Base-by-base conservation (phyloP, 768 basidiomycete genomes). In the Dioszegia aurantiaca region DNA sequence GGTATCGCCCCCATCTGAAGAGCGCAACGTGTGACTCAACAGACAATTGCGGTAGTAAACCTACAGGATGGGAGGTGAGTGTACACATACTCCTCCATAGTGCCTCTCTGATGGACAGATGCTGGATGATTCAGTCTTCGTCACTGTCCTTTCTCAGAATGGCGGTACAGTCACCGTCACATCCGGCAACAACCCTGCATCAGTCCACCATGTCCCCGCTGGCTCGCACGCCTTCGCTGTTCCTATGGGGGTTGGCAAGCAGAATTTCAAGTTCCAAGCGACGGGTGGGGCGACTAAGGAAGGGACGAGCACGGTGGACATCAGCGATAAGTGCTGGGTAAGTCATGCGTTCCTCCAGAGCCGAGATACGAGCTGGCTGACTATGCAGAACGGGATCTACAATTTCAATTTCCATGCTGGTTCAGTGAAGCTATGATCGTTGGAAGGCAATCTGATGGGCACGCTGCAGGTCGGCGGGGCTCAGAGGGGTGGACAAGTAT, bases 341-440 rank as follows among this genome's bases (percentile, higher is more conserved):
- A 55, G n/a, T n/a, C n/a, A n/a, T n/a, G n/a, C n/a, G n/a, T 57
- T 51, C 21, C 24, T 11, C 21, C 24, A 16, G 36, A 5, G 33
- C 26, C 12, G 39, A 12, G 11, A 44, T 14, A 24, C n/a, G 23
- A 48, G 43, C 24, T n/a, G 31, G 11, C n/a, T 24, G 27, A n/a
- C n/a, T n/a, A 8, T 17, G 8, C 58, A 70, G 71, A 69, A 69
- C 37, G 69, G 72, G 12, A 73, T 69, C 11, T 76, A 76, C 61
- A 76, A 76, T 63, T 76, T 65, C 64, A 75, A 76, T 52, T 71
- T 70, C 56, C 67, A 73, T 42, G 60, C 70, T 3, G 72, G 70
- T 5, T 47, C 65, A 2, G 23, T 74, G 37, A 57, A 46, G 33
- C 14, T 33, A 6, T 14, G 33, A 6, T 33, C n/a, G n/a, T n/a